A percentile compares a stretch with the other conserved stretches of the same genome.
Evolutionary conservation across 768 basidiomycete species (phyloP).

Genomic region (Tricholoma flavovirens): DNA sequence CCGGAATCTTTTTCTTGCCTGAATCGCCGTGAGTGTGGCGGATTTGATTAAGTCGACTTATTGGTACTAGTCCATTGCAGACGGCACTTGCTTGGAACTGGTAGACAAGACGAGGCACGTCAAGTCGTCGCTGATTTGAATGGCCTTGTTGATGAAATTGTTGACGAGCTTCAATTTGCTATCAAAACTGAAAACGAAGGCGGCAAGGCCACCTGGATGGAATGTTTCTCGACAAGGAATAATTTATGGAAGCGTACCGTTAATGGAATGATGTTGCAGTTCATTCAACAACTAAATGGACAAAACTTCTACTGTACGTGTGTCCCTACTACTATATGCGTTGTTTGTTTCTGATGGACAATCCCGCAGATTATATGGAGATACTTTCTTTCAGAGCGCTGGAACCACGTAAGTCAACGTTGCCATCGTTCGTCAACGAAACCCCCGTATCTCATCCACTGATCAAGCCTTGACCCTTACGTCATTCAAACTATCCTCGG

Average conservation of each 20-base stretch:
- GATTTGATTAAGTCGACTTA: background rate
- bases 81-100: constrained; percentile 63
- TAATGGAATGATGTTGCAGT: constrained; percentile 82
- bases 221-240: constrained; percentile 69
- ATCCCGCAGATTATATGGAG: constrained; percentile 61
- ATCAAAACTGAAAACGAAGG: constrained; percentile 74
- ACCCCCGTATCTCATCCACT: background rate
- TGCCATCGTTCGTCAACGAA: background rate
- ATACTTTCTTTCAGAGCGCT: constrained; percentile 74
- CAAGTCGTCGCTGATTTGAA: constrained; percentile 63
- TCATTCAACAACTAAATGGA: constrained; percentile 75
- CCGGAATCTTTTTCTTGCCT: constrained; percentile 69
- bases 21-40: constrained; percentile 59
- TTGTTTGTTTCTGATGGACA: background rate
- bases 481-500: constrained; percentile 73
- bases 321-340: background rate
- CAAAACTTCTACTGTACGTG: constrained; percentile 73
- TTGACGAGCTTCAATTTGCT: constrained; percentile 61
- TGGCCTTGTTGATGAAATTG: constrained; percentile 49
- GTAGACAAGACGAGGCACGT: constrained; percentile 48
- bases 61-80: constrained; percentile 23
- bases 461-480: constrained; percentile 56
- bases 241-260: constrained; percentile 66
- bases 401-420: constrained; percentile 46
- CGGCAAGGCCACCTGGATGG: constrained; percentile 72